Conservation (phyloP, 2,329 filamentous ascomycete species). For the Aspergillus terreus region DNA sequence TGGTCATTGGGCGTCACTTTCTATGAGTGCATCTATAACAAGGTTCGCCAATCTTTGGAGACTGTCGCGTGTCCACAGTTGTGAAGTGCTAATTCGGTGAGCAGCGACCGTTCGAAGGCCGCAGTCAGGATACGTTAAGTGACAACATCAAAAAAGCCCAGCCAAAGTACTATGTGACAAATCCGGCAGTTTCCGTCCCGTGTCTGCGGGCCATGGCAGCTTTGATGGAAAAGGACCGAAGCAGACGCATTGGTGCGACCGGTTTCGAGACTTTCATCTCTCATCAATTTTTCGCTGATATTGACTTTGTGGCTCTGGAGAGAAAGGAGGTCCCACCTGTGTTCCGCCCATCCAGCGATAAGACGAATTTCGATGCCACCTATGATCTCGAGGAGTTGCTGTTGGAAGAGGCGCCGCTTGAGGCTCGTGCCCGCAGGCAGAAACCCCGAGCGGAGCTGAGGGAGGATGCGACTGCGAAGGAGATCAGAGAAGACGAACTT, state of each 20-base stretch:
- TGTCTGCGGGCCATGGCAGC: conserved; percentile 87
- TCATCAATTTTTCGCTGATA: conserved; percentile 81
- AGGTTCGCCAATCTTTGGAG: conserved; percentile 54
- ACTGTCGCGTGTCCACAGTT: not conserved
- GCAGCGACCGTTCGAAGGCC: conserved; percentile 88
- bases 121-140: conserved; percentile 74
- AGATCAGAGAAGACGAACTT: conserved; percentile 90
- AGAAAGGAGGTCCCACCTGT: conserved; percentile 85
- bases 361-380: conserved; percentile 98
- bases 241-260: conserved; percentile 76
- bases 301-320: conserved; percentile 82
- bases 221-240: conserved; percentile 74
- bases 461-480: conserved; percentile 90
- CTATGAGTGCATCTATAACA: conserved; percentile 99
- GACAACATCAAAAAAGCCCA: conserved; percentile 75
- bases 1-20: conserved; percentile 98
- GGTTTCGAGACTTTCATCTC: conserved; percentile 79
- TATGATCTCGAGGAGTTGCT: conserved; percentile 94
- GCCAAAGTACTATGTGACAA: conserved; percentile 87
- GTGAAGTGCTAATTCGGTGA: conserved; percentile 26
- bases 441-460: conserved; percentile 89
- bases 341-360: conserved; percentile 90
- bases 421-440: conserved; percentile 86
- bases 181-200: conserved; percentile 79
- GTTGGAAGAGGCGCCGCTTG: conserved; percentile 88